Evolutionary conservation across 352 stramenopile genomes (phyloP).

Genomic region (Phytophthora fragariae): DNA sequence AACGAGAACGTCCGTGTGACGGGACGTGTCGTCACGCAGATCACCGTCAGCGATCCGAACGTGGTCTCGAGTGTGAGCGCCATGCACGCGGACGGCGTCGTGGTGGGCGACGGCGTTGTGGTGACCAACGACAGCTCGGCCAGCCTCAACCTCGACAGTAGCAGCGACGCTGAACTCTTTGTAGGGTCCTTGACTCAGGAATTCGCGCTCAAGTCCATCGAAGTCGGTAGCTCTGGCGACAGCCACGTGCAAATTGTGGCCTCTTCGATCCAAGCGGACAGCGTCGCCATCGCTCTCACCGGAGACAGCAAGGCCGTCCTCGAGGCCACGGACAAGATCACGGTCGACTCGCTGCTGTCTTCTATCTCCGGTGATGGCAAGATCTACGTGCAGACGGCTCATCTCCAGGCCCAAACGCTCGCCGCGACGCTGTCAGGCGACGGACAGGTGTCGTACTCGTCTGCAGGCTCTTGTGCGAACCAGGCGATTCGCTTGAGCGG

Average conservation of each 20-base stretch:
- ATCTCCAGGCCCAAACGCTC: slow-evolving; percentile 27
- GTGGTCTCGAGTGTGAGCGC: slow-evolving; percentile 25
- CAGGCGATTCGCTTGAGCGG: slow-evolving; percentile 32
- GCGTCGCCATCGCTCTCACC: slow-evolving; percentile 13
- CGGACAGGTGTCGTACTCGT: slow-evolving; percentile 33
- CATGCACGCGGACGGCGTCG: slow-evolving; percentile 23
- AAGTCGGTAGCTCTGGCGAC: slow-evolving; percentile 29
- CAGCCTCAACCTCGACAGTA: slow-evolving; percentile 33
- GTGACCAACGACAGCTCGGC: slow-evolving; percentile 41
- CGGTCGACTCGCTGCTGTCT: slow-evolving; percentile 21
- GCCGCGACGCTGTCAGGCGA: slow-evolving; percentile 25
- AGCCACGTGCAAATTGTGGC: slow-evolving; percentile 30
- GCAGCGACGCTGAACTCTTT: slow-evolving; percentile 28
- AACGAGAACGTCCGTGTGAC: slow-evolving; percentile 44
- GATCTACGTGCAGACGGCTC: slow-evolving; percentile 33
- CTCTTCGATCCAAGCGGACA: slow-evolving; percentile 32
- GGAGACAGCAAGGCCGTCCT: slow-evolving; percentile 28
- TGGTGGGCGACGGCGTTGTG: slow-evolving; percentile 47
- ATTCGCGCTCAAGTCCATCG: slow-evolving; percentile 18
- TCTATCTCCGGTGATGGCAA: slow-evolving; percentile 33
- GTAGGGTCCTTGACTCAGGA: slow-evolving; percentile 25
- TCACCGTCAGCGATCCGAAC: slow-evolving; percentile 39
- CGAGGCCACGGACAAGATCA: slow-evolving; percentile 19
- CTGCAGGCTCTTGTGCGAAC: slow-evolving; percentile 27
- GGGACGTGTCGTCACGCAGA: slow-evolving; percentile 42